Percentiles rank a stretch among this genome's conserved stretches.
Evolutionary conservation across 1,139 yeast species (phyloP).

Genomic region (Candida sanyaensis): DNA sequence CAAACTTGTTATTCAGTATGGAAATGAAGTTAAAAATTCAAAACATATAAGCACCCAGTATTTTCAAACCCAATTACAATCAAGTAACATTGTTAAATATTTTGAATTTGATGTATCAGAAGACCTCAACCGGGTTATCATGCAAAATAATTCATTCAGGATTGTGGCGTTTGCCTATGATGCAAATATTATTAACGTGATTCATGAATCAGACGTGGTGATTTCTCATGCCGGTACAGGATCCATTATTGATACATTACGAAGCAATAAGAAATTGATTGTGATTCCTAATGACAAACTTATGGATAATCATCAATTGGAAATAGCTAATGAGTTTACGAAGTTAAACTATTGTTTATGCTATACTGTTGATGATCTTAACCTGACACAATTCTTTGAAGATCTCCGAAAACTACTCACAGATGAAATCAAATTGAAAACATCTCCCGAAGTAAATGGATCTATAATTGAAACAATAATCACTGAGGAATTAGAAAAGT

Average conservation of each 20-base stretch:
- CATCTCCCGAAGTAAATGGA: constrained; percentile 8
- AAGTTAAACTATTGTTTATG: constrained; percentile 17
- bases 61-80: constrained; percentile 20
- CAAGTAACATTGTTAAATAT: constrained; percentile 11
- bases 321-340: constrained; percentile 66
- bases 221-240: constrained; percentile 96
- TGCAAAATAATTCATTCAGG: constrained; percentile 17
- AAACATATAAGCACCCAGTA: constrained; percentile 25
- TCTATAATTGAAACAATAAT: constrained; percentile 11
- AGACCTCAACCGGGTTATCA: neutral
- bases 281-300: constrained; percentile 70
- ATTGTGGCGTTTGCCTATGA: constrained; percentile 51
- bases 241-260: constrained; percentile 75
- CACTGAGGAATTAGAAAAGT: constrained; percentile 10
- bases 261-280: constrained; percentile 56
- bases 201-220: constrained; percentile 52
- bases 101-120: constrained; percentile 13
- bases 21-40: constrained; percentile 45
- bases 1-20: constrained; percentile 66
- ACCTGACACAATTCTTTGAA: constrained; percentile 1
- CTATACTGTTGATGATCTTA: constrained; percentile 7
- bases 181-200: constrained; percentile 36
- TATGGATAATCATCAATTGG: constrained; percentile 87
- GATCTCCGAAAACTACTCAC: constrained; percentile 6
- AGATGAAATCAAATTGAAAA: constrained; percentile 4